phyloP scores from a whole-genome alignment of 495 filamentous ascomycete genomes.

The Paragyromitra xinjiangensis region DNA sequence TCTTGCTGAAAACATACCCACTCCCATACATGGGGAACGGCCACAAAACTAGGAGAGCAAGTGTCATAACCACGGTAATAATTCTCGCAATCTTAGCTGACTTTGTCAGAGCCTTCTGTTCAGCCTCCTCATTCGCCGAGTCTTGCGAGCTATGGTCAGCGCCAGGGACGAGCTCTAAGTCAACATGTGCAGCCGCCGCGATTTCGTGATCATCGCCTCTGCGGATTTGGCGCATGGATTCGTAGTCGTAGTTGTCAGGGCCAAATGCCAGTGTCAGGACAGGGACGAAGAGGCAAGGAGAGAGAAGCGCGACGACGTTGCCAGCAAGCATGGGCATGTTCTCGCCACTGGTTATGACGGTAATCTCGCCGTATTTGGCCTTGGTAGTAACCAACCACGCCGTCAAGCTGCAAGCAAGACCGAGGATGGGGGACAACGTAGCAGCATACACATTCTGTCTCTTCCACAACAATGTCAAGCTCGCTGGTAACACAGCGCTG shows the following conservation, averaged over 20 bases:
- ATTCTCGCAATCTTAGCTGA: slow-evolving; percentile 81
- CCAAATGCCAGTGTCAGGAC: slow-evolving; percentile 79
- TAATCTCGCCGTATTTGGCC: slow-evolving; percentile 75
- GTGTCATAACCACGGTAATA: slow-evolving; percentile 77
- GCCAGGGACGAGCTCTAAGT: slow-evolving; percentile 74
- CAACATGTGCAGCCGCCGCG: slow-evolving; percentile 71
- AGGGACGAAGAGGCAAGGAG: slow-evolving; percentile 80
- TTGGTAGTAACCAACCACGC: slow-evolving; percentile 93
- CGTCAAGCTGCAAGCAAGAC: slow-evolving; percentile 76
- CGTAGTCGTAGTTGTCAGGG: slow-evolving; percentile 87
- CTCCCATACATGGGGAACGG: slow-evolving; percentile 93
- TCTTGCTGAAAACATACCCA: slow-evolving; percentile 86
- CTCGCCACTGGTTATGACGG: slow-evolving; percentile 78
- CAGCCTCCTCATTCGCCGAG: slow-evolving; percentile 64
- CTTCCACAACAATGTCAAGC: slow-evolving; percentile 82
- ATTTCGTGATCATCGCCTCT: slow-evolving; percentile 84
- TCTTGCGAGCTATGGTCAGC: slow-evolving; percentile 59
- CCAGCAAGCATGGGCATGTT: slow-evolving; percentile 84
- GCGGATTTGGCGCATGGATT: slow-evolving; percentile 83
- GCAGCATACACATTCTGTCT: slow-evolving; percentile 84
- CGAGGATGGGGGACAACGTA: slow-evolving; percentile 76
- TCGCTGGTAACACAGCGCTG: slow-evolving; percentile 82
- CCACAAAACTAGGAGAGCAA: slow-evolving; percentile 85
- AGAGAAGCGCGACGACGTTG: slow-evolving; percentile 81
- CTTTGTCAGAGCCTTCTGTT: slow-evolving; percentile 73